Evolutionary conservation across 1,284 basidiomycete genomes (phyloP), one percentile per base, ranked within the genome.

Genomic region (Heterobasidion parviporum): DNA sequence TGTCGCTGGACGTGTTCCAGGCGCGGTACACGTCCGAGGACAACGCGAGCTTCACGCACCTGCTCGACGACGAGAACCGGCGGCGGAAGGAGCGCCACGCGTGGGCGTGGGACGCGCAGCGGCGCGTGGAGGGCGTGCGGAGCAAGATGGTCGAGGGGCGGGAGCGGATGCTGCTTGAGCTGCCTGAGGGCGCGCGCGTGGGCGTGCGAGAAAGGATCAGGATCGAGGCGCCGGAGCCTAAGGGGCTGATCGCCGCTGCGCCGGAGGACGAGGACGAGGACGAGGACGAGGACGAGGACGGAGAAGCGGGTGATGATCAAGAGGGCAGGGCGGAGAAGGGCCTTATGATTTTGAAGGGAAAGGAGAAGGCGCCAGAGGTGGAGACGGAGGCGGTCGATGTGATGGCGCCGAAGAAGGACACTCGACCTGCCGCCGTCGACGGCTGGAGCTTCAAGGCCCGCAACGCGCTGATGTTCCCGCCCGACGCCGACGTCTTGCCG

Each of bases 91-190:
- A 92, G 65, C 81, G 74, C 67, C 92, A 85, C 75, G 80, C 73
- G 0, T 97, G 94, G 94, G 94, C 94, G 8, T 98, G 88, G 84
- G 87, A 92, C 41, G 92, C 91, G 8, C 92, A 97, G 75, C 77
- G 74, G 65, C 76, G 82, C 63, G 92, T 92, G 1, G 87, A 91
- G 61, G 75, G 69, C 46, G 81, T 85, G 65, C 75, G 76, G 61
- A 73, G 69, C 20, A 83, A 73, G 69, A 81, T 87, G 77, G 61
- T 87, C 18, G 82, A 87, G 65, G 76, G 68, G 48, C 75, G 81
- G 70, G 83, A 83, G 73, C 81, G 78, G 69, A 79, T 83, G 74
- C 63, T 89, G 61, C 79, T 83, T 68, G 88, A 85, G 72, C 83
- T 79, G 45, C 77, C 83, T n/a, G 68, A 74, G 14, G 77, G 79